A percentile compares a stretch with the other conserved stretches of the same genome.
Evolutionary conservation across 805 yeast genomes (phyloP).

Genomic region (Starmerella stigmatis): DNA sequence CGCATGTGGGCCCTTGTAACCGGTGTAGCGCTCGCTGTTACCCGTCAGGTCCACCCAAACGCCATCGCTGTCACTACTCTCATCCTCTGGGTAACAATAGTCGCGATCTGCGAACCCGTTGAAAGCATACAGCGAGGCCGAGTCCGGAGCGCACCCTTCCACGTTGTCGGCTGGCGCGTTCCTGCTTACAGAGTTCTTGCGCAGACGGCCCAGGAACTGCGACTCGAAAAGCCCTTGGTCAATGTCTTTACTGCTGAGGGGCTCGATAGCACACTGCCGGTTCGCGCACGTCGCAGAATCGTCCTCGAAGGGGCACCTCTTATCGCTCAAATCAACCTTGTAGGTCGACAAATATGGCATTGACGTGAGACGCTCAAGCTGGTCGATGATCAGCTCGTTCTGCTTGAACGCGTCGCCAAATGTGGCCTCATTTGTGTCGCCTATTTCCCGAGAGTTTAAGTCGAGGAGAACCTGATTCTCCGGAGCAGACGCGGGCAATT

Average conservation of each 20-base stretch:
- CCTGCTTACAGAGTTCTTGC: conserved; percentile 30
- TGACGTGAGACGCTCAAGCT: conserved; percentile 46
- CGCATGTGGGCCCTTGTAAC: conserved; percentile 88
- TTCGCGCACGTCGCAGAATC: conserved; percentile 73
- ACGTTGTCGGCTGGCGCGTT: conserved; percentile 23
- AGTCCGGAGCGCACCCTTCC: conserved; percentile 22
- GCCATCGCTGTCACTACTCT: conserved; percentile 29
- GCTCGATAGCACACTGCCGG: conserved; percentile 81
- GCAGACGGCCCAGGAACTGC: conserved; percentile 50
- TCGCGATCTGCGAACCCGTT: conserved; percentile 5
- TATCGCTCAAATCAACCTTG: conserved; percentile 61
- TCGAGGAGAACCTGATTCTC: conserved; percentile 19
- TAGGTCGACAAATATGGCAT: conserved; percentile 82
- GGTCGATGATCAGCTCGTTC: conserved; percentile 45
- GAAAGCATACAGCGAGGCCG: conserved; percentile 18
- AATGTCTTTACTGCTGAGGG: conserved; percentile 55
- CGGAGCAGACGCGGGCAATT: conserved; percentile 14
- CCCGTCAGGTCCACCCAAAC: conserved; percentile 77
- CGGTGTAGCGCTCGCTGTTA: conserved; percentile 94
- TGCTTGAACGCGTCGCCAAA: conserved; percentile 40
- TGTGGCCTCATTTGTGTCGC: conserved; percentile 22
- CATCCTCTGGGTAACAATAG: conserved; percentile 38
- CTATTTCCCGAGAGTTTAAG: conserved; percentile 10
- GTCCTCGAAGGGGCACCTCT: conserved; percentile 76
- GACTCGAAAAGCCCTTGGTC: conserved; percentile 63